phyloP scores from a whole-genome alignment of 768 basidiomycete genomes.

The Crassisporium funariophilum region DNA sequence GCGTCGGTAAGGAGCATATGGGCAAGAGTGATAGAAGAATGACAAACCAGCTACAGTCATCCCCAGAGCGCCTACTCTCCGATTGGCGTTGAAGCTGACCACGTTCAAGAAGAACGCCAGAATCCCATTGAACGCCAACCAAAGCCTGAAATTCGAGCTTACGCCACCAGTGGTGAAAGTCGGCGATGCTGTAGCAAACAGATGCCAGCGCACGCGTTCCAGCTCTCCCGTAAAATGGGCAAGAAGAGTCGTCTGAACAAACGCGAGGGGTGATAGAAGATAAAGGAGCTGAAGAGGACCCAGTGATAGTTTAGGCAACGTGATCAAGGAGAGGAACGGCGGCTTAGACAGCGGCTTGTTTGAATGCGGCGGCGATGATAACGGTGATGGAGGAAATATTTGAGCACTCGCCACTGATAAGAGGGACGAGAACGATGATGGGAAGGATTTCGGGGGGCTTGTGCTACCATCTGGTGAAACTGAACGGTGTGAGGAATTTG shows the following conservation, averaged over 20 bases:
- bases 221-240: slow-evolving; percentile 85
- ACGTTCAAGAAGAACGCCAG: slow-evolving; percentile 94
- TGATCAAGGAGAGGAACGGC: slow-evolving; percentile 7
- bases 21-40: background rate
- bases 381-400: slow-evolving; percentile 14
- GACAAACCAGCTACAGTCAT: slow-evolving; percentile 87
- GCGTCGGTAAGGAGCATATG: background rate
- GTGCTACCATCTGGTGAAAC: background rate
- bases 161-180: slow-evolving; percentile 18
- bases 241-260: slow-evolving; percentile 80
- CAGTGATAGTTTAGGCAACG: slow-evolving; percentile 34
- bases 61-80: slow-evolving; percentile 82
- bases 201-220: slow-evolving; percentile 44
- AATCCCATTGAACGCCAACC: slow-evolving; percentile 74
- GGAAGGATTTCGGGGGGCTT: slow-evolving; percentile 8
- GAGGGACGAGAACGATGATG: slow-evolving; percentile 17
- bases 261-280: slow-evolving; percentile 90
- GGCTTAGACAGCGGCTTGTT: slow-evolving; percentile 11
- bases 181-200: slow-evolving; percentile 33
- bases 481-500: slow-evolving; percentile 33
- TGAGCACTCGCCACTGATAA: slow-evolving; percentile 5
- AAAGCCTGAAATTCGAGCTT: slow-evolving; percentile 39
- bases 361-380: slow-evolving; percentile 9
- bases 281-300: slow-evolving; percentile 82
- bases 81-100: slow-evolving; percentile 95